Base-by-base conservation (phyloP, 768 basidiomycete genomes). In the Dictyophora rubrovolvata region DNA sequence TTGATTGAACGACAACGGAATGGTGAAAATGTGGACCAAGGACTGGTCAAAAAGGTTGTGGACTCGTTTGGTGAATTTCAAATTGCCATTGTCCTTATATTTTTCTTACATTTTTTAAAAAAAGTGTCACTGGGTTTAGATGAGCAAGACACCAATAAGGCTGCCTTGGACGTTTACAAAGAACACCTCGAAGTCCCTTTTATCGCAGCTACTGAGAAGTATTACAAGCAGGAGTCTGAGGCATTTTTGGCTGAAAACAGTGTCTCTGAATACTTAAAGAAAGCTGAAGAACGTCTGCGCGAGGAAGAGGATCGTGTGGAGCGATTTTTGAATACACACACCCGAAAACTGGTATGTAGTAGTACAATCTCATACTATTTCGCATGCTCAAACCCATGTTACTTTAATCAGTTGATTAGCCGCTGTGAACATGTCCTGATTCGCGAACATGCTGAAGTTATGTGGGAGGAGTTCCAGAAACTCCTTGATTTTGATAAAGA, bases 291-390 rank as follows among this genome's bases (percentile, higher is more conserved):
- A 66, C 83, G 95, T 49, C 73, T 99, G 60, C 82, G 83, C 59
- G 94, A 99, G 71, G 95, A 99, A 67, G 92, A 95, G 71, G 90
- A 94, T 67, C 83, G 95, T 21, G 92, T 97, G 20, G 94, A 96
- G 69, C 80, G 91, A 54, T 97, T 96, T 71, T 78, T 99, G 49
- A 87, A 95, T 72, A 86, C 87, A 7, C 84, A 84, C 60, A 96
- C 95, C 18, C 82, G 89, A 67, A 93, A 91, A 69, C 77, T 83
- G 46, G 73, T 76, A 51, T 59, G 74, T 68, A 33, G 6, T 12
- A 12, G n/a, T n/a, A 12, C 42, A 42, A 42, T 42, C n/a, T 42
- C 42, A 42, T 4, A 12, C 42, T 42, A 12, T 42, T 4, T n/a
- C 10, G 4, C 11, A 42, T 42, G 42, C 42, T 42, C n/a, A 42